Evolutionary conservation across 305 asterid species (phyloP), one percentile per base, ranked within the genome.

Genomic region (Plantago coronopus): DNA sequence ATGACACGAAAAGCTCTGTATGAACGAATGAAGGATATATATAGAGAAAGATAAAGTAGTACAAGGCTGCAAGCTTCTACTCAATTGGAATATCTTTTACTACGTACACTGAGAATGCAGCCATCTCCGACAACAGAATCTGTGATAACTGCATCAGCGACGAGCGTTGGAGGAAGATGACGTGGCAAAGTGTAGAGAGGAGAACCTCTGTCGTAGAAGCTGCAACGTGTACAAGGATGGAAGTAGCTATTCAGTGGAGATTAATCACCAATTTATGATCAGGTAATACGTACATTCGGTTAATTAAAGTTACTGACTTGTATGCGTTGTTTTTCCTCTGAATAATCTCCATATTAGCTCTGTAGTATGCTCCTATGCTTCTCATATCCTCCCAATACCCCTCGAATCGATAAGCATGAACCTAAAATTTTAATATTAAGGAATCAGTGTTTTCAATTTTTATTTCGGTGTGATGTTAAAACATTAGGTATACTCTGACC

Each of bases 301-400:
- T 47, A 62, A 46, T 37, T 47, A 62, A 46, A 62, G 69, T 61
- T 65, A 71, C 86, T 58, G 23, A 84, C 96, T 72, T 74, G 51
- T 76, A 82, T 49, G 85, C 70, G 57, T 72, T 67, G 62, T 70
- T 71, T 58, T 79, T 67, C 57, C 80, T 82, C 40, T 66, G 69
- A 66, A 72, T 72, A 74, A 72, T 69, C 56, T 84, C 86, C 91
- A 89, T 82, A 65, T 86, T 89, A 42, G 95, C 89, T 0, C 46
- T 72, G 66, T 89, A 89, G 74, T 80, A 86, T 7, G 89, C 95
- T 70, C 63, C 74, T 49, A 89, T 81, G 80, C 82, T 84, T 64
- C 85, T 75, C 91, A 89, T 84, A 62, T 84, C 89, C 77, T 86
- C 95, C 97, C 97, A 89, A 58, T 84, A 79, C 17, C 91, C 97